These are phyloP conservation scores for Acanthamoeba sp. DNA, from an alignment of 208 protist genomes.

Conservation along the genomic window DNA sequence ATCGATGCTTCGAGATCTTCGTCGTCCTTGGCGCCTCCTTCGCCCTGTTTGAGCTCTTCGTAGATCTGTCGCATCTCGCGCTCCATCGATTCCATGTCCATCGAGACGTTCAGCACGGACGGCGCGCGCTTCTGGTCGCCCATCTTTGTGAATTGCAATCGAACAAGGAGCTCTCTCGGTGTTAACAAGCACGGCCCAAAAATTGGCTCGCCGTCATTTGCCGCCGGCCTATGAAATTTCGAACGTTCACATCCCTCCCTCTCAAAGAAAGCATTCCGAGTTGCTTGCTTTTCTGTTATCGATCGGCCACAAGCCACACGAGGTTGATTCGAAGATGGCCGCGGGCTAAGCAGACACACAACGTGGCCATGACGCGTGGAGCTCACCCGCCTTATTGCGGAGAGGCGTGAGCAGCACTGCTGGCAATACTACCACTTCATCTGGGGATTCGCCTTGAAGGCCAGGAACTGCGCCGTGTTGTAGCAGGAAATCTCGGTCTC, in stretches of 20 bases:
- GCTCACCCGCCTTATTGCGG: too few relatives aligned
- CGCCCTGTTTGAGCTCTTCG: neutral
- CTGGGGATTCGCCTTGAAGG: constrained; percentile 45
- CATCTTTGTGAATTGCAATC: neutral
- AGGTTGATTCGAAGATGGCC: too few relatives aligned
- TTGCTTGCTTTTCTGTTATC: too few relatives aligned
- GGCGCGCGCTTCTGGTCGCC: neutral
- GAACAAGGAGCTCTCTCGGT: too few relatives aligned
- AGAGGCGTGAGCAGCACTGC: too few relatives aligned
- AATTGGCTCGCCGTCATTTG: neutral
- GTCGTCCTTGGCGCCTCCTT: neutral
- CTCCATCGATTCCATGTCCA: constrained; percentile 25
- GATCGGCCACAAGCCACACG: too few relatives aligned
- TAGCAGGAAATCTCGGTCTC: constrained; percentile 69
- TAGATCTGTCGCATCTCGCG: constrained; percentile 28
- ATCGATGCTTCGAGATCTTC: neutral
- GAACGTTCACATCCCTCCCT: too few relatives aligned
- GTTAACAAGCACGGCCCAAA: too few relatives aligned
- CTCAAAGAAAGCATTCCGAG: too few relatives aligned
- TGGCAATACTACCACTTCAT: constrained; percentile 57
- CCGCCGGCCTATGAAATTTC: neutral
- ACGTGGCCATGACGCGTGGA: too few relatives aligned
- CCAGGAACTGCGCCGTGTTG: constrained; percentile 10
- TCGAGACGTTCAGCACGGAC: neutral
- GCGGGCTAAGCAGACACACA: too few relatives aligned